These are phyloP conservation scores for Globisporangium emineosum DNA, from an alignment of 352 stramenopile genomes.

Conservation along the genomic window DNA sequence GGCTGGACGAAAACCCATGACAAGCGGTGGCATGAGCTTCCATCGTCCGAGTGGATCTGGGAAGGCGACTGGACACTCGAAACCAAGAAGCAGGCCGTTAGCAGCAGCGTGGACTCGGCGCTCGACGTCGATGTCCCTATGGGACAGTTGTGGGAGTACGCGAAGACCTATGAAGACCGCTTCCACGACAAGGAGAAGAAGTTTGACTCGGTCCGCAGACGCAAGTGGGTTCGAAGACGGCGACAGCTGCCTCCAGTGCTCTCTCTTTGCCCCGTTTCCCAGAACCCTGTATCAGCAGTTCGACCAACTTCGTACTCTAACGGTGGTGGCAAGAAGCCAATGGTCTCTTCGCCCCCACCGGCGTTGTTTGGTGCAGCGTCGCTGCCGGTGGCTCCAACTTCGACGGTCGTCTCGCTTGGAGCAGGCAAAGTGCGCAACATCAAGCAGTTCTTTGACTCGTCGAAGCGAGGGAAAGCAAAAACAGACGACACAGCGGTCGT, in stretches of 20 bases:
- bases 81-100: conserved; percentile 19
- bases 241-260: conserved; percentile 58
- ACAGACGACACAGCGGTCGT: conserved; percentile 27
- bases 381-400: conserved; percentile 16
- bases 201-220: conserved; percentile 64
- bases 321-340: neutral
- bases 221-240: conserved; percentile 61
- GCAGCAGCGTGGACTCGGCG: conserved; percentile 15
- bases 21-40: conserved; percentile 56
- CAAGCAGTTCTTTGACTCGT: conserved; percentile 31
- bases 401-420: conserved; percentile 21
- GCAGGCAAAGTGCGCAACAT: conserved; percentile 35
- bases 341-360: conserved; percentile 3
- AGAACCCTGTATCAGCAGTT: neutral
- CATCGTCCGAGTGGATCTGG: conserved; percentile 81
- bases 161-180: conserved; percentile 61
- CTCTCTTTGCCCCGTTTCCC: neutral
- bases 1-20: conserved; percentile 62
- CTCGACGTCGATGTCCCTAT: conserved; percentile 18
- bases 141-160: conserved; percentile 49
- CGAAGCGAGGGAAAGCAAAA: conserved; percentile 21
- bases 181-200: conserved; percentile 79
- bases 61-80: conserved; percentile 72
- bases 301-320: neutral
- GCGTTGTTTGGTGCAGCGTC: conserved; percentile 19